A percentile compares a stretch with the other conserved stretches of the same genome.
These are phyloP conservation scores for Phytophthora capsici DNA, from an alignment of 352 stramenopile species.

Conservation along the genomic window DNA sequence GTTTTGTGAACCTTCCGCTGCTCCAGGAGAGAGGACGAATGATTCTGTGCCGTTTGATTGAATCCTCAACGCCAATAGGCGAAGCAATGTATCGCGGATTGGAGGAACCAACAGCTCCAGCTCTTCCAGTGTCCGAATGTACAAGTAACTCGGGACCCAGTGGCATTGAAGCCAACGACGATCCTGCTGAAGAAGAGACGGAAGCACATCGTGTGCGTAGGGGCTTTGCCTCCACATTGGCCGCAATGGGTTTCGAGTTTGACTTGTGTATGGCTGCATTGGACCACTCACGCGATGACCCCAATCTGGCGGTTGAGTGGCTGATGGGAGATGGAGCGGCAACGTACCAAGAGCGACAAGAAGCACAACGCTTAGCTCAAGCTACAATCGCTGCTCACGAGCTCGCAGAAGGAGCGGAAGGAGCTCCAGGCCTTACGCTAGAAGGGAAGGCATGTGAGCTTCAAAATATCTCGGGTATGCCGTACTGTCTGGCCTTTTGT, in stretches of 20 bases:
- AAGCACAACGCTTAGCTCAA: constrained; percentile 58
- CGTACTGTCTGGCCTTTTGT: constrained; percentile 60
- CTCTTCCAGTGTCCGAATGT: constrained; percentile 25
- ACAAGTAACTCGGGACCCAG: background rate
- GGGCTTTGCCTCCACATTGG: constrained; percentile 82
- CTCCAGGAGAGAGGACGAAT: constrained; percentile 85
- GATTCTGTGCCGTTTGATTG: constrained; percentile 86
- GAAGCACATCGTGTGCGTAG: constrained; percentile 75
- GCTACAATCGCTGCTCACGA: constrained; percentile 48
- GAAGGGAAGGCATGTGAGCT: constrained; percentile 77
- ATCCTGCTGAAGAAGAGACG: constrained; percentile 77
- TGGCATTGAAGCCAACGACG: constrained; percentile 43
- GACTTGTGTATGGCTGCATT: constrained; percentile 87
- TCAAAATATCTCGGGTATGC: constrained; percentile 80
- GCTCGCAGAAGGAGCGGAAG: constrained; percentile 24
- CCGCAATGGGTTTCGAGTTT: constrained; percentile 90
- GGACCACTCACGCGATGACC: constrained; percentile 82
- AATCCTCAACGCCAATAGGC: constrained; percentile 81
- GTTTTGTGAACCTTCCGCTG: constrained; percentile 77
- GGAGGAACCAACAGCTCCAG: constrained; percentile 56
- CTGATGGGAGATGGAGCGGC: constrained; percentile 79
- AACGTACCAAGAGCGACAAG: constrained; percentile 77
- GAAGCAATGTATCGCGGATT: constrained; percentile 80
- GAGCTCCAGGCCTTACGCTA: constrained; percentile 35
- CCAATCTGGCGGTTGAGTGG: constrained; percentile 87